Evolutionary conservation across 352 stramenopile species (phyloP), one percentile per base, ranked within the genome.

Genomic region (Globisporangium orthogonon): DNA sequence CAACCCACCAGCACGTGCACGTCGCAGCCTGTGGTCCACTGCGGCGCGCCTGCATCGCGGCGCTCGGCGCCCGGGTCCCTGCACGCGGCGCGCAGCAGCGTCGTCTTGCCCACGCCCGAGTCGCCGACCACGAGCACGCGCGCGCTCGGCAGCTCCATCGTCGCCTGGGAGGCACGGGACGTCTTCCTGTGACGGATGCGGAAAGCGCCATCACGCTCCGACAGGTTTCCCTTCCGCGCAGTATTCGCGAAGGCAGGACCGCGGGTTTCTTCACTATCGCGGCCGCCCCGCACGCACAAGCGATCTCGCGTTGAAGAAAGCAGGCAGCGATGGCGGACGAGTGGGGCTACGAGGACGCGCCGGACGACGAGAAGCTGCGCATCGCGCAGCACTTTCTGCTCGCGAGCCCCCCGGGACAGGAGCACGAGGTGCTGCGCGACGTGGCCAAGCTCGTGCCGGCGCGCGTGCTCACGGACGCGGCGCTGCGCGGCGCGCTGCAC

Each of bases 341-440:
- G 54, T 83, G 73, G 66, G 65, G 65, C 41, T 79, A 81, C 63
- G 80, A 85, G 50, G 81, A 86, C 56, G 80, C 91, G 28, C 71
- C 82, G 46, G 82, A 94, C 63, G 80, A 95, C 60, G 88, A 97
- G 72, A 95, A 96, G 79, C 71, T 96, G 48, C 72, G 81, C 56
- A 91, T 97, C 56, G 84, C 87, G 54, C 82, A 95, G 74, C 84
- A 87, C 40, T 93, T 97, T 51, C 64, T 98, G 56, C 69, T 97
- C n/a, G 88, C 87, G 13, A 94, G 78, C 61, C 90, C 88, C 4
- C 89, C 92, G 0, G 89, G 91, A 15, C 83, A 97, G 73, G 71
- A 97, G 55, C 74, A 94, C 52, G 84, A 96, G 51, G 86, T 97
- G 53, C 61, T 91, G 51, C 73, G 74, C 62, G 87, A 96, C 65